Base-by-base conservation (phyloP, 2,329 filamentous ascomycete genomes). In the Lachnellula subtilissima region DNA sequence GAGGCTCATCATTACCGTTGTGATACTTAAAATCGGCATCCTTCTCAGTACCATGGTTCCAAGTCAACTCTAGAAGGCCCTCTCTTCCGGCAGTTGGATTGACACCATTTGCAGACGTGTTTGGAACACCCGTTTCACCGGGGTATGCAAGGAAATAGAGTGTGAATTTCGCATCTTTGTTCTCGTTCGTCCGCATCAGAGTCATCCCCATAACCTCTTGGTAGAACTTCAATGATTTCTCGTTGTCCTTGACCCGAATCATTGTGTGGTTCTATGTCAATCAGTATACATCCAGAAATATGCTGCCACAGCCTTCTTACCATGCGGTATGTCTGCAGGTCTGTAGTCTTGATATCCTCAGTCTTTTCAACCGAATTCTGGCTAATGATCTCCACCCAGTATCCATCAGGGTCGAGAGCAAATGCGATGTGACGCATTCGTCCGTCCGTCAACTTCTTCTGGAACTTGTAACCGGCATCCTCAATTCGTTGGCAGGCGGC, bases 371-470 rank as follows among this genome's bases (percentile, higher is more conserved):
- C 70, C 45, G 67, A 75, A 67, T 88, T 88, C 71, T 88, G 86
- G 9, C 87, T 85, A 65, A 95, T 84, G 47, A 95, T 79, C 73
- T 94, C 89, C 3, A 94, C 87, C 78, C 89, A 92, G 72, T 93
- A 93, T 37, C 84, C 87, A 72, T 96, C 90, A 0, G 91, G 91
- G 65, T 96, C 91, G 53, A 96, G 82, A 1, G 81, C 92, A 70
- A 97, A 97, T 0, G 93, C 94, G 67, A 97, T 96, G 68, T 89
- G 75, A 67, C 81, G 82, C 89, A 95, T 96, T 55, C 87, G 82
- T 2, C 94, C 94, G 63, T 97, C 93, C 0, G 84, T 84, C 55
- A 97, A 78, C 75, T 90, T 95, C 84, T 97, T 97, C 79, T 97
- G 91, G 75, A 97, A 99, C 61, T 82, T 82, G 75, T 96, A 96